Conservation (phyloP, 345 rosid species). For the Tarenaya hassleriana region DNA sequence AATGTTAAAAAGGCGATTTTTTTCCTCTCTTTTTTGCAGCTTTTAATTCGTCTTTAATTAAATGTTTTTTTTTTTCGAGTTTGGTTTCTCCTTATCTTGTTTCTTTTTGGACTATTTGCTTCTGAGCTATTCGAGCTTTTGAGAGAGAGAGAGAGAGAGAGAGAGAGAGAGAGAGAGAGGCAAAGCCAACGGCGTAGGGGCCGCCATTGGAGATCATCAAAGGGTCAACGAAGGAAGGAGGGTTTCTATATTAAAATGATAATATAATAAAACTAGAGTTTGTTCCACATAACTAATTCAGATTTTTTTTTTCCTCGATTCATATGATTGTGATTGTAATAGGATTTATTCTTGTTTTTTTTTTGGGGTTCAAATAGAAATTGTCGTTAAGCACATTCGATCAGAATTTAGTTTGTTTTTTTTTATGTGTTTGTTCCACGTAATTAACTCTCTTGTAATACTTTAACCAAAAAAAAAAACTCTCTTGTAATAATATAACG, state of each 20-base stretch:
- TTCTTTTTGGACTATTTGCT: slow-evolving; percentile 38
- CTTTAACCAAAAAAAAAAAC: too few species aligned
- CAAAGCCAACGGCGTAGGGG: slow-evolving; percentile 97
- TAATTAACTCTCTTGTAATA: slow-evolving; percentile 28
- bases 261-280: slow-evolving; percentile 1
- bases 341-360: slow-evolving; percentile 6
- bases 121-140: slow-evolving; percentile 38
- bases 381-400: slow-evolving; percentile 19
- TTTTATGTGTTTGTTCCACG: slow-evolving; percentile 14
- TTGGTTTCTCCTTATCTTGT: slow-evolving; percentile 32
- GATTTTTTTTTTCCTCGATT: slow-evolving; percentile 12
- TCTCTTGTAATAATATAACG: slow-evolving; percentile 26
- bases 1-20: slow-evolving; percentile 29
- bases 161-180: slow-evolving; percentile 23
- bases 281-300: too few species aligned
- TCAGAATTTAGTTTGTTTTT: slow-evolving; percentile 5
- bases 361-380: slow-evolving; percentile 10
- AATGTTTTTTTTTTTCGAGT: slow-evolving; percentile 25
- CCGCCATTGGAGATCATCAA: slow-evolving; percentile 76
- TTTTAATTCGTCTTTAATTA: slow-evolving; percentile 6
- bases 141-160: slow-evolving; percentile 9
- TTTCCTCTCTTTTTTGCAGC: neutral
- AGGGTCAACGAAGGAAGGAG: slow-evolving; percentile 78
- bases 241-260: neutral
- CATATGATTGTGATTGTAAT: slow-evolving; percentile 37